These are phyloP conservation scores for Cystobasidium ongulense DNA, from an alignment of 768 basidiomycete genomes.

Conservation along the genomic window DNA sequence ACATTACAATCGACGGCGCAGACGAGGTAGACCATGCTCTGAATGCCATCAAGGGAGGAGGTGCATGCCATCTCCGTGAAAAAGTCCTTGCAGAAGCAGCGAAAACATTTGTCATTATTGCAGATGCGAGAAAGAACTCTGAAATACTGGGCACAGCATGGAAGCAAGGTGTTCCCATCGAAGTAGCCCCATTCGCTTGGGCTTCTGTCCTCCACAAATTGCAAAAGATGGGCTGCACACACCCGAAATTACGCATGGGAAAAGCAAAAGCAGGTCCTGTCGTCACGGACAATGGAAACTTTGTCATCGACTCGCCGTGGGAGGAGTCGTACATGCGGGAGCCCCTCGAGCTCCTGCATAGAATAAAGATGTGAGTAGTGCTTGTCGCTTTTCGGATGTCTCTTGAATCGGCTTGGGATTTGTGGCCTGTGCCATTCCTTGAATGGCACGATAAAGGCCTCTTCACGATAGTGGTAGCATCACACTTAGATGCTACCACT, in stretches of 20 bases:
- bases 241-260: conserved; percentile 82
- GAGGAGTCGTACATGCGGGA: conserved; percentile 54
- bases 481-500: too few species aligned
- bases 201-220: conserved; percentile 64
- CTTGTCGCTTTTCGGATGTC: not conserved
- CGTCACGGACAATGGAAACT: conserved; percentile 90
- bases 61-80: conserved; percentile 90
- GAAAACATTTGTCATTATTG: conserved; percentile 80
- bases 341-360: conserved; percentile 57
- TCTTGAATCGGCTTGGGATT: too few species aligned
- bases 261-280: conserved; percentile 70
- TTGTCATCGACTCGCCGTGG: conserved; percentile 95
- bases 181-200: conserved; percentile 95
- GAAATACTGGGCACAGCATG: conserved; percentile 47
- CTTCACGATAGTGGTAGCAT: too few species aligned
- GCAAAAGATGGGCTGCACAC: conserved; percentile 44
- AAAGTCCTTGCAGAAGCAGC: conserved; percentile 98
- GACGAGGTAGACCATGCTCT: conserved; percentile 49
- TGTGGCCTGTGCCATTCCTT: too few species aligned
- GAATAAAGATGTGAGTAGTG: conserved; percentile 57
- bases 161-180: conserved; percentile 81
- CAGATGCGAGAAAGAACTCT: conserved; percentile 85
- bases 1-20: conserved; percentile 76
- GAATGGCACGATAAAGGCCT: too few species aligned
- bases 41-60: conserved; percentile 86